A percentile compares a stretch with the other conserved stretches of the same genome.
Conservation (phyloP, 805 yeast genomes). For the Candida tammaniensis region DNA sequence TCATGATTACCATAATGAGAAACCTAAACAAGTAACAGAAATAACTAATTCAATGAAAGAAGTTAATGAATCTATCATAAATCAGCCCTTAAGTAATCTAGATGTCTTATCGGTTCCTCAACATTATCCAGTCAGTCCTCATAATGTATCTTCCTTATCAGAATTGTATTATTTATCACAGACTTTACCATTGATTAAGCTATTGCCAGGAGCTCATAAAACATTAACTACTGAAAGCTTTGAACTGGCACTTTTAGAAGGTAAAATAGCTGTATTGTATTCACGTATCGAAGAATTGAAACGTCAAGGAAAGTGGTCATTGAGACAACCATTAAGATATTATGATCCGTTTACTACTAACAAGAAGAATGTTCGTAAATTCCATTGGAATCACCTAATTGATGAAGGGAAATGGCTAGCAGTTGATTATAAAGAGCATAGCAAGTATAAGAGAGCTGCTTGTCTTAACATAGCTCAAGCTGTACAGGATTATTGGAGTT, state of each 20-base stretch:
- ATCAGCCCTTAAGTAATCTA: constrained; percentile 26
- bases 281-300: constrained; percentile 91
- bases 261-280: constrained; percentile 84
- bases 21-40: constrained; percentile 12
- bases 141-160: constrained; percentile 59
- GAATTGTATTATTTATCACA: constrained; percentile 87
- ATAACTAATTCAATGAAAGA: constrained; percentile 18
- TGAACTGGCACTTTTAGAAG: constrained; percentile 83
- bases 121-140: constrained; percentile 39
- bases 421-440: constrained; percentile 67
- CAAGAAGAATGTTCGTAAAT: constrained; percentile 25
- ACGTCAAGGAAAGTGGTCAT: constrained; percentile 84
- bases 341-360: constrained; percentile 55
- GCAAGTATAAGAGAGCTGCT: constrained; percentile 66
- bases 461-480: constrained; percentile 71
- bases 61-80: constrained; percentile 13
- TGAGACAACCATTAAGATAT: constrained; percentile 75
- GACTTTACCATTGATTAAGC: constrained; percentile 76
- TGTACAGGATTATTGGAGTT: constrained; percentile 72
- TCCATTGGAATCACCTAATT: constrained; percentile 72
- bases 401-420: constrained; percentile 86
- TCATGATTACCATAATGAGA: constrained; percentile 1
- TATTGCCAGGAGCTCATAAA: constrained; percentile 84
- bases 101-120: constrained; percentile 41
- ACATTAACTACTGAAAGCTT: constrained; percentile 80